Conservation (phyloP, 2,329 filamentous ascomycete species). For the Gliomastix tumulicola region DNA sequence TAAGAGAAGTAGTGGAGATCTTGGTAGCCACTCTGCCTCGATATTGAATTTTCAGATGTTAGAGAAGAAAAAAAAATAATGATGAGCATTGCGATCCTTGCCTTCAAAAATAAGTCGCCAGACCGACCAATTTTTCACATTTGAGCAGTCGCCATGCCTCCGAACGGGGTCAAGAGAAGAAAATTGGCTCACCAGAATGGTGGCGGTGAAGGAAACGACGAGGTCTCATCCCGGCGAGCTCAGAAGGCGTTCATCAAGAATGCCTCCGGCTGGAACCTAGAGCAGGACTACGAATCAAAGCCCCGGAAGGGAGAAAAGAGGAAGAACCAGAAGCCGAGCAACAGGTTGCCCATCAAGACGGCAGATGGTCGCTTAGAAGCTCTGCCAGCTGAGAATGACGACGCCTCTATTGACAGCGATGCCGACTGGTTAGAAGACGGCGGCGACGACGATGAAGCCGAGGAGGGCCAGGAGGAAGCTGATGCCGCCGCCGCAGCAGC, state of each 20-base stretch:
- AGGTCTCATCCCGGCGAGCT: conserved; percentile 27
- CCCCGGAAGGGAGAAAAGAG: conserved; percentile 72
- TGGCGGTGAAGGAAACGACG: too few relatives aligned
- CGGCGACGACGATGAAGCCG: conserved; percentile 46
- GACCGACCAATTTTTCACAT: neutral
- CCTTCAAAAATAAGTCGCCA: neutral
- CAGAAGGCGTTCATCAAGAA: conserved; percentile 64
- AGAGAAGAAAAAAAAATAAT: too few relatives aligned
- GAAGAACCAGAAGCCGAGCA: conserved; percentile 52
- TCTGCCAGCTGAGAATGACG: conserved; percentile 52
- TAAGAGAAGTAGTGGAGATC: too few relatives aligned
- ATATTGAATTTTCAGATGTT: too few relatives aligned
- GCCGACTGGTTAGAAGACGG: conserved; percentile 59
- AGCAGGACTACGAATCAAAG: conserved; percentile 81
- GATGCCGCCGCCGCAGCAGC: too few relatives aligned
- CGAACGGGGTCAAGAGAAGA: neutral
- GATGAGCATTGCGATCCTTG: too few relatives aligned
- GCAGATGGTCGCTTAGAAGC: conserved; percentile 66
- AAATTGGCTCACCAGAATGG: neutral
- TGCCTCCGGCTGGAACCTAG: conserved; percentile 80
- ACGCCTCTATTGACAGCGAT: conserved; percentile 52
- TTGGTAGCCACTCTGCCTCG: too few relatives aligned
- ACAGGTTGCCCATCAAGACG: conserved; percentile 79
- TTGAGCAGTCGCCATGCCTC: neutral
- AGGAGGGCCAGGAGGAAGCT: conserved; percentile 28